Conservation (phyloP, 148 eudicot species). For the Amaranthus palmeri region DNA sequence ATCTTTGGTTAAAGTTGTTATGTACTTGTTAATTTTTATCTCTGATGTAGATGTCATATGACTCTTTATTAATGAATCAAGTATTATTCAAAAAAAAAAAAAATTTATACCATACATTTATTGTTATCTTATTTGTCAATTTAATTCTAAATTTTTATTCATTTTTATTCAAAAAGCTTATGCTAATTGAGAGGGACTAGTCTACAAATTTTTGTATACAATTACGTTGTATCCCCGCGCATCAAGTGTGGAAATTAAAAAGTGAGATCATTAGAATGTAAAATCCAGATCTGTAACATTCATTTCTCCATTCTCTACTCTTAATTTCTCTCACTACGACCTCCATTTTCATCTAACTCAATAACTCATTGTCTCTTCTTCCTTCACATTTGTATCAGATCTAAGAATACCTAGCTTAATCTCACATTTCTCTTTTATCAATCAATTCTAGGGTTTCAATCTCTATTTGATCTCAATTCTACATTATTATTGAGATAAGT, state of each 20-base stretch:
- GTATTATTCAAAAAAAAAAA: no score
- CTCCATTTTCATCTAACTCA: constrained; percentile 15
- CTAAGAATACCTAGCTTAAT: constrained; percentile 9
- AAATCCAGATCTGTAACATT: constrained; percentile 1
- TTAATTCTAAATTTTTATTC: background rate
- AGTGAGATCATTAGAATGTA: background rate
- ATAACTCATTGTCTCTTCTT: constrained; percentile 9
- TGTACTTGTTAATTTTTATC: no score
- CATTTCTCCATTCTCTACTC: background rate
- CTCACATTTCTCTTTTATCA: background rate
- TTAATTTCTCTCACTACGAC: background rate
- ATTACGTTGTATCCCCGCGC: background rate
- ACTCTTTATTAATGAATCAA: no score
- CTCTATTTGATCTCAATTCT: background rate
- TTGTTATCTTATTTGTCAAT: background rate
- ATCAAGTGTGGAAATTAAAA: background rate
- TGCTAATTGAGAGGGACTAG: no score
- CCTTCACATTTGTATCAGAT: constrained; percentile 8
- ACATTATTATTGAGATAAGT: background rate
- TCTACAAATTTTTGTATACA: background rate
- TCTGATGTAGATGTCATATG: no score
- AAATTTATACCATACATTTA: no score
- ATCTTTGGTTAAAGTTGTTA: no score
- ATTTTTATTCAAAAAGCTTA: background rate
- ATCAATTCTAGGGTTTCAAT: constrained; percentile 15